A percentile compares a stretch with the other conserved stretches of the same genome.
Evolutionary conservation across 371 early-diverging fungal species (phyloP).

Genomic region (Massospora cicadina): DNA sequence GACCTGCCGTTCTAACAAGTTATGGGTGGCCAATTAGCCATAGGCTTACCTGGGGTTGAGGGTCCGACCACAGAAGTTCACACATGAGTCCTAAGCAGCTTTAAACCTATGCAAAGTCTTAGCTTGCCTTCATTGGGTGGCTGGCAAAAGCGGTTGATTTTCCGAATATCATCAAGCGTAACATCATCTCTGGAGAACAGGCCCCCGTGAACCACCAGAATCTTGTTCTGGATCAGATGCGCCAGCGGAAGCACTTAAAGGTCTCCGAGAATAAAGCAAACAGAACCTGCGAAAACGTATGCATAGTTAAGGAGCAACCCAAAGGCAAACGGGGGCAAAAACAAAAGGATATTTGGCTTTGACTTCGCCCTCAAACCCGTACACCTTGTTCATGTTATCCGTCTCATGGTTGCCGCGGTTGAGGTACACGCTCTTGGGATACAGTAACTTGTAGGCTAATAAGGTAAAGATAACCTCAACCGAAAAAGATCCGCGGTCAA

Average conservation of each 20-base stretch:
- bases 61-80: constrained; percentile 97
- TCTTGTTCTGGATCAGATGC: constrained; percentile 76
- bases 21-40: not conserved
- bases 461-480: constrained; percentile 95
- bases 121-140: constrained; percentile 30
- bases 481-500: constrained; percentile 99
- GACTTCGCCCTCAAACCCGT: constrained; percentile 97
- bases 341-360: constrained; percentile 43
- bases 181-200: constrained; percentile 84
- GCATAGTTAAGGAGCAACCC: not conserved
- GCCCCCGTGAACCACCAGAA: constrained; percentile 97
- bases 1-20: constrained; percentile 37
- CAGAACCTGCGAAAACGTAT: constrained; percentile 52
- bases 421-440: constrained; percentile 70
- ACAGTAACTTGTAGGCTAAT: constrained; percentile 77
- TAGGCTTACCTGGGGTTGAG: constrained; percentile 20
- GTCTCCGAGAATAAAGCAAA: constrained; percentile 87
- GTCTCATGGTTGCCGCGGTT: constrained; percentile 99
- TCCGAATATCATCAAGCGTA: constrained; percentile 75
- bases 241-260: constrained; percentile 91
- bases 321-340: not conserved
- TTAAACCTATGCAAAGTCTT: not conserved
- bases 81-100: constrained; percentile 57
- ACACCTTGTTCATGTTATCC: constrained; percentile 93
- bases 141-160: constrained; percentile 66